Conservation (phyloP, 176 grass and related monocot species). For the Aegilops longissima region DNA sequence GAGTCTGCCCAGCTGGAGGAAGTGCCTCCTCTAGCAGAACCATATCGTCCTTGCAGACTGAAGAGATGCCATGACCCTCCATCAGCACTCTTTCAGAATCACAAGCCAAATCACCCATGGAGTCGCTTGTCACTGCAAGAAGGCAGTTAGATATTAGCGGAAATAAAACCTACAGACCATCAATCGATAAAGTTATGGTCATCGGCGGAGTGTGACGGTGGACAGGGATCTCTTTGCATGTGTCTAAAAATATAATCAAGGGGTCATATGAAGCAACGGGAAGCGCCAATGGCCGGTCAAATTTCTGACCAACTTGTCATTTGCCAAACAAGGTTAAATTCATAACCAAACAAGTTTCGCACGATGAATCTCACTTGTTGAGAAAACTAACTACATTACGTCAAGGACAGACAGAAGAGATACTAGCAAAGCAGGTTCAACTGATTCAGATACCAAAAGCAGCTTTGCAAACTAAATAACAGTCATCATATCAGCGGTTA, state of each 20-base stretch:
- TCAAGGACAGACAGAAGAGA: neutral
- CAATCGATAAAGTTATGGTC: neutral
- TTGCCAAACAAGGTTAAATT: neutral
- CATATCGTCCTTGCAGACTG: neutral
- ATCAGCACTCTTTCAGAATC: neutral
- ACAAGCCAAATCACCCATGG: conserved; percentile 4
- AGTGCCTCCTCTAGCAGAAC: neutral
- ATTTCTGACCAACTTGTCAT: neutral
- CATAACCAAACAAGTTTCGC: neutral
- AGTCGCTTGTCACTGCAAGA: neutral
- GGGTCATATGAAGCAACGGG: neutral
- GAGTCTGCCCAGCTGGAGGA: neutral
- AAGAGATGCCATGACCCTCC: neutral
- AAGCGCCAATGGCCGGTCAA: neutral
- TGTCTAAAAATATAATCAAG: neutral
- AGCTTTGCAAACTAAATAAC: neutral
- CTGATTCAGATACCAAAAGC: neutral
- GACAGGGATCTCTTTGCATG: neutral
- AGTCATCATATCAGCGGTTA: neutral
- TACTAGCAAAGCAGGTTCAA: neutral
- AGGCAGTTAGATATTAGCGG: neutral
- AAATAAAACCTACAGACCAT: neutral
- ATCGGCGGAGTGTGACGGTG: neutral
- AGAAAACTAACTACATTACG: neutral
- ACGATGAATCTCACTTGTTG: neutral